Conservation (phyloP, 768 basidiomycete genomes). For the Sporobolomyces roseus region DNA sequence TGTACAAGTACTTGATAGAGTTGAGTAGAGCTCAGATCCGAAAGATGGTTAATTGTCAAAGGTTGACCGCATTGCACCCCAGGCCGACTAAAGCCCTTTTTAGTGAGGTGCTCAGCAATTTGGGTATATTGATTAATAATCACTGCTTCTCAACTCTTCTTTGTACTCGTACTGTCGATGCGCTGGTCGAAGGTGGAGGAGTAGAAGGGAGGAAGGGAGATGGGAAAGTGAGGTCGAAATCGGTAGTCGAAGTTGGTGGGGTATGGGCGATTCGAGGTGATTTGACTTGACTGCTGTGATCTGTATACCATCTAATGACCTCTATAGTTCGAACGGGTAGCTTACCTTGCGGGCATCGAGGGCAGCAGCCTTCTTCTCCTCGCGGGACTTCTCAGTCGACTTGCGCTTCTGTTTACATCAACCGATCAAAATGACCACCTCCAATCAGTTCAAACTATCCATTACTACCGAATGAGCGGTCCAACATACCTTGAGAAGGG, state of each 20-base stretch:
- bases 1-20: not conserved
- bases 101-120: constrained; percentile 51
- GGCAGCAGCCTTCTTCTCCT: constrained; percentile 53
- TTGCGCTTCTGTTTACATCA: constrained; percentile 49
- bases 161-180: not conserved
- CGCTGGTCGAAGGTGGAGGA: not conserved
- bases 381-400: constrained; percentile 52
- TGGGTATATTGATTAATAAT: constrained; percentile 50
- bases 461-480: not conserved
- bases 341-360: constrained; percentile 53
- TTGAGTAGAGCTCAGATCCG: constrained; percentile 49
- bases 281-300: not conserved
- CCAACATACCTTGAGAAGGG: constrained; percentile 50
- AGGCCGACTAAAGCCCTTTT: constrained; percentile 36
- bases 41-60: constrained; percentile 52
- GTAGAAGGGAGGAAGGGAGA: not conserved
- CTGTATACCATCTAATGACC: not conserved
- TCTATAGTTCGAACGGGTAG: not conserved
- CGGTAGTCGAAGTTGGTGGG: constrained; percentile 4
- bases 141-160: not conserved
- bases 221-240: not conserved
- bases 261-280: not conserved
- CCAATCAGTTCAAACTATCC: not conserved
- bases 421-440: not conserved
- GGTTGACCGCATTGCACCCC: constrained; percentile 31